Evolutionary conservation across 208 protist genomes (phyloP), one percentile per base, ranked within the genome.

Genomic region (Strigomonas galati): DNA sequence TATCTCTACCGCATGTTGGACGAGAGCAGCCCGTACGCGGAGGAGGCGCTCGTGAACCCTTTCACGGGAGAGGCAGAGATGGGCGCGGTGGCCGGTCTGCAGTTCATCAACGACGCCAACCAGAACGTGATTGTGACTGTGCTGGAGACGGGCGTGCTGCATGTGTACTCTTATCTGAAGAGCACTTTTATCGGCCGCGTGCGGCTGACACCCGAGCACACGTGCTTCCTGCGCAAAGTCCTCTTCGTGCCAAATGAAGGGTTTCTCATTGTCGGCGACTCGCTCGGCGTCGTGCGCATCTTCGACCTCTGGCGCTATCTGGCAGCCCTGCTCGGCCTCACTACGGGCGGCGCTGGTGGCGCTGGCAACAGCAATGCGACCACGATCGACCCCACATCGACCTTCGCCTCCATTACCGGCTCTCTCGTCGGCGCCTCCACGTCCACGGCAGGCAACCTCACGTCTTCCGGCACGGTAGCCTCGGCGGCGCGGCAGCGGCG

Each of bases 1-100:
- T 89, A 79, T 68, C 89, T 94, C 59, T 94, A 83, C 73, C 81
- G 81, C 30, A 74, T 94, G 73, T 62, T 81, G 10, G 85, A 87
- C 46, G 66, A 68, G n/a, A 79, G 76, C 30, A 61, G 46, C 49
- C 89, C 85, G 14, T 79, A 84, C 35, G 61, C 71, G 27, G 76
- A 91, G 35, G 85, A 84, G 65, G 43, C 77, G 21, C 74, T 94
- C 48, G 4, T 46, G 19, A 55, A 52, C 44, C 55, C 55, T 14
- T 27, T 23, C 14, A 52, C 55, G 23, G 65, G 40, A 43, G 69
- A 85, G 54, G 76, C 71, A 10, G 83, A 87, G 28, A 76, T 83
- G 12, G 82, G 85, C 9, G 74, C 79, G 15, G 76, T 94, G 12
- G 70, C 89, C 17, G 78, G 84, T 2, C 71, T 94, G 57, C 62